Evolutionary conservation across 108 stramenopile species (phyloP), one percentile per base, ranked within the genome.

Genomic region (Cylindrotheca closterium): DNA sequence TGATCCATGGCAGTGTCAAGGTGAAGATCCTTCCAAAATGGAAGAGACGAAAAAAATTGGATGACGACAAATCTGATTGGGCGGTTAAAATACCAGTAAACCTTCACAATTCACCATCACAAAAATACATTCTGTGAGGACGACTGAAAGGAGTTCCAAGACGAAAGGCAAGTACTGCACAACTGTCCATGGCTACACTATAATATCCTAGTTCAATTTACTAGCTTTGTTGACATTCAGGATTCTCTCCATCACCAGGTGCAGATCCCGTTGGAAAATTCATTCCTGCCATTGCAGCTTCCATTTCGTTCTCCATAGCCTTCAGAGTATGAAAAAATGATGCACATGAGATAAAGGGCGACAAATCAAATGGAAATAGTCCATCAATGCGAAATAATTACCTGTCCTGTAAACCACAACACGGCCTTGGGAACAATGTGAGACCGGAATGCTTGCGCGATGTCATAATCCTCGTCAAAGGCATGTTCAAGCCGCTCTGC

Each of bases 351-450:
- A 4, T 33, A 12, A 3, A 54, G 34, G 27, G 59, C 8, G 57
- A 15, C 5, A 26, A 52, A 5, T 22, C 15, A 10, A 23, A 5
- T 61, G 23, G 7, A 22, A 61, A 15, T 21, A 21, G 12, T 51
- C 51, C 15, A 10, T 47, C 30, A 50, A 12, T 58, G 91, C 63
- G 93, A 42, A 10, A 15, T 15, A 42, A 7, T 10, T 42, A 42
- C 37, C 37, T 42, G 85, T 7, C 97, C 97, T 21, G 94, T 92
- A 73, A 92, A 98, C 96, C 96, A 98, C 27, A 85, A 47, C 0
- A 95, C 87, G 33, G 94, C 97, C 59, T 94, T 91, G 22, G 92
- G 94, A 67, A 95, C 73, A 52, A 98, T 65, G 47, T 96, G 85
- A 25, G 78, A 79, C 34, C 97, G 75, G 60, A 98, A 83, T 5